Conservation (phyloP, 208 protist species). For the Leishmania major region DNA sequence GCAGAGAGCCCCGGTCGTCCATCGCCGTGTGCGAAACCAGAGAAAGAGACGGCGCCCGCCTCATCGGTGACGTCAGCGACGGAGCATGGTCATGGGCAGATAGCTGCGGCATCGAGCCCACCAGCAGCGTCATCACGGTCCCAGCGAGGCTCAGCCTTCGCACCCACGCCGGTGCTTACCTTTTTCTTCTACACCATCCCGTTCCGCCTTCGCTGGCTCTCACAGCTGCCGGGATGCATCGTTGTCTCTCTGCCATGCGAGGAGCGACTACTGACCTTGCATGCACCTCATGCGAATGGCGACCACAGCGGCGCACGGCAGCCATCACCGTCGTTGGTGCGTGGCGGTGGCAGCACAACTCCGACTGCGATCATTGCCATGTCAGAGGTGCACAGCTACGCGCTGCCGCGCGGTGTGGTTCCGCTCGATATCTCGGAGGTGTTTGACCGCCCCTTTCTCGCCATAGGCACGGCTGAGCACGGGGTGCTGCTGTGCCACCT, state of each 20-base stretch:
- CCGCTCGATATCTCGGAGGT: constrained; percentile 76
- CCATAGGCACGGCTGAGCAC: constrained; percentile 71
- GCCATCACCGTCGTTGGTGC: neutral
- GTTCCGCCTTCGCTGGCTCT: constrained; percentile 64
- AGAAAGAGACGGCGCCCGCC: neutral
- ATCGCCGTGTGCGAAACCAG: neutral
- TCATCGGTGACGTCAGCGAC: neutral
- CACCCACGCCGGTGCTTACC: constrained; percentile 10
- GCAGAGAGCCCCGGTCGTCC: neutral
- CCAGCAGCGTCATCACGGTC: neutral
- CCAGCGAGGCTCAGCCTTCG: neutral
- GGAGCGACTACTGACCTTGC: constrained; percentile 68
- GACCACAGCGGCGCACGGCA: neutral
- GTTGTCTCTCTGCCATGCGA: constrained; percentile 77
- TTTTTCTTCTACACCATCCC: constrained; percentile 63
- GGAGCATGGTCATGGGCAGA: neutral
- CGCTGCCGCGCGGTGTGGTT: constrained; percentile 57
- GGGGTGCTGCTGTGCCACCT: constrained; percentile 67
- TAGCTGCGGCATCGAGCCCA: neutral
- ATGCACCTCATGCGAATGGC: constrained; percentile 18
- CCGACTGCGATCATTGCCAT: neutral
- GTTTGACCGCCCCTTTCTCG: constrained; percentile 48
- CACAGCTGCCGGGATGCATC: constrained; percentile 30
- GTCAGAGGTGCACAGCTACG: constrained; percentile 24
- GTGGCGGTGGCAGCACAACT: neutral